Conservation (phyloP, 352 stramenopile genomes). For the Thraustochytrium sp. region DNA sequence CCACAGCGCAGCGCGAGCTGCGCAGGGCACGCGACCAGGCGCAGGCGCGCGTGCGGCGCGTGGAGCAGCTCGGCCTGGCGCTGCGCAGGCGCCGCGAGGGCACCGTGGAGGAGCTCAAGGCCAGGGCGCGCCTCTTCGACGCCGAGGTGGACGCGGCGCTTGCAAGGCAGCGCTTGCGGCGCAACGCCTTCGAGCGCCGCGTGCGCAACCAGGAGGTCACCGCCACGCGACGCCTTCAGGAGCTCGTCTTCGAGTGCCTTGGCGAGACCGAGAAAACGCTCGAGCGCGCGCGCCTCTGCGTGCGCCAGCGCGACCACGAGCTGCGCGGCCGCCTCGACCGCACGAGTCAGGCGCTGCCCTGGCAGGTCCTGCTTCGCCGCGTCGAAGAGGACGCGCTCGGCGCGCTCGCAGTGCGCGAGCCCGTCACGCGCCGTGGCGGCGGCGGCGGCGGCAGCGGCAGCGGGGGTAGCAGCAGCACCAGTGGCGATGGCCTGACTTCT, state of each 20-base stretch:
- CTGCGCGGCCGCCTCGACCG: neutral
- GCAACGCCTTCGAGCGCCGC: neutral
- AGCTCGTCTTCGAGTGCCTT: slow-evolving; percentile 22
- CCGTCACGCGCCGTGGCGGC: too few species aligned
- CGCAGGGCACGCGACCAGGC: neutral
- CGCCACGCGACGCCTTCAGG: neutral
- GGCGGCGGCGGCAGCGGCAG: neutral
- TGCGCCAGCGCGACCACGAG: neutral
- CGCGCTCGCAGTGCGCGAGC: neutral
- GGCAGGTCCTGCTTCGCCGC: neutral
- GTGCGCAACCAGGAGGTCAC: slow-evolving; percentile 11
- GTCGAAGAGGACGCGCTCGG: slow-evolving; percentile 3
- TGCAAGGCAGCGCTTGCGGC: neutral
- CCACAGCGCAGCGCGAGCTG: neutral
- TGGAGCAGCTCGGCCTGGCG: neutral
- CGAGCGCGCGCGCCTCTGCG: neutral
- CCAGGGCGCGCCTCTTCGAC: neutral
- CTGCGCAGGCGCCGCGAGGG: neutral
- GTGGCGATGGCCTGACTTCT: neutral
- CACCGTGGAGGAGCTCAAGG: neutral
- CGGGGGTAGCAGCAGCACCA: neutral
- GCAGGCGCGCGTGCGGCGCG: neutral
- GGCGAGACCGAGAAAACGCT: slow-evolving; percentile 28
- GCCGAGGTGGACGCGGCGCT: neutral
- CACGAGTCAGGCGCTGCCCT: neutral